Evolutionary conservation across 2,329 filamentous ascomycete genomes (phyloP), one percentile per base, ranked within the genome.

Genomic region (Blastomyces parvus): DNA sequence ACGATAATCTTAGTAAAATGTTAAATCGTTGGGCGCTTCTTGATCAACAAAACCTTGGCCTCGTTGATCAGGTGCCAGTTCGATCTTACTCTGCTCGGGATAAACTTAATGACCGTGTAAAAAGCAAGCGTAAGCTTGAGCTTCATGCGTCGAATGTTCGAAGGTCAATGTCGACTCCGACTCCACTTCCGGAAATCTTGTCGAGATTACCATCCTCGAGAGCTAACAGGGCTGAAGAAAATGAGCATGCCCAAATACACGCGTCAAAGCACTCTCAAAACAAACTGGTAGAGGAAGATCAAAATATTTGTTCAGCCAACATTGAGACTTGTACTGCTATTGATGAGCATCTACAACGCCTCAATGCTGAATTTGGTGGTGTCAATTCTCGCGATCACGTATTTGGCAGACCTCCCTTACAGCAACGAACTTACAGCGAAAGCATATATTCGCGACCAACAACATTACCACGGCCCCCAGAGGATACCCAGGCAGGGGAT

Each of bases 21-120:
- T n/a, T 59, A 46, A 44, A 40, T 7, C 57, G 27, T 13, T 59
- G 57, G 57, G 57, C 25, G 2, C 27, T 59, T 30, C 40, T 59
- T 27, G 57, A 59, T 44, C 36, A 44, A n/a, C 57, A 59, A n/a
- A 59, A 59, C 14, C 17, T 59, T 8, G 57, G 57, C 7, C 33
- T 56, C 25, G 19, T 33, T 33, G 53, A 56, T 38, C 14, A 19
- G 14, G 17, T 13, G 22, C 53, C 53, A 5, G 2, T 13, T 33
- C 53, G 53, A 36, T 56, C 33, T 36, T 56, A n/a, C 14, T 38
- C 33, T n/a, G 27, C 38, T 9, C 25, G 38, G 25, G 25, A 46
- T 19, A 30, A 3, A 4, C 25, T 25, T 19, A 19, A 46, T 13
- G 38, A 14, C 36, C 11, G 27, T 30, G 19, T 22, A 44, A 38